A percentile compares a stretch with the other conserved stretches of the same genome.
Conservation (phyloP, 768 basidiomycete species). For the Terana coerulea region DNA sequence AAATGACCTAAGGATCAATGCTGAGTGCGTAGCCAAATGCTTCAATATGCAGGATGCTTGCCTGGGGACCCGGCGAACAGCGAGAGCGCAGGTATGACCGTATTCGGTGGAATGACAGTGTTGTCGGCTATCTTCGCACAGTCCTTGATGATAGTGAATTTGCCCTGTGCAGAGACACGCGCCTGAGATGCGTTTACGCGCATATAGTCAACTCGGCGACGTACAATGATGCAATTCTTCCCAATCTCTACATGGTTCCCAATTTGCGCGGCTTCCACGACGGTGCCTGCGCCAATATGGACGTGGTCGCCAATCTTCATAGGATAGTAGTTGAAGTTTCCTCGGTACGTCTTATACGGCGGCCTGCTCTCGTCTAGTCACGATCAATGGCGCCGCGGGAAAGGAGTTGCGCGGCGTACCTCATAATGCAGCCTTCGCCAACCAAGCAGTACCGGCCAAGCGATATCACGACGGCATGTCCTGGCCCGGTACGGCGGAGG, state of each 20-base stretch:
- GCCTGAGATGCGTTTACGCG: too few relatives aligned
- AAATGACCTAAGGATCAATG: conserved; percentile 49
- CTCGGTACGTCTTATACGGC: conserved; percentile 86
- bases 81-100: conserved; percentile 86
- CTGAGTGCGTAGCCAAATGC: too few relatives aligned
- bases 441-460: conserved; percentile 91
- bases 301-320: conserved; percentile 97
- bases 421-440: conserved; percentile 86
- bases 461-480: conserved; percentile 91
- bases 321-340: conserved; percentile 95
- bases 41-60: too few relatives aligned
- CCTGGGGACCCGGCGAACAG: conserved; percentile 90
- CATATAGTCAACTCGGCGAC: conserved; percentile 29
- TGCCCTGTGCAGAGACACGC: conserved; percentile 74
- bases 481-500: conserved; percentile 81
- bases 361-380: conserved; percentile 45
- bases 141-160: conserved; percentile 96
- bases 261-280: conserved; percentile 93
- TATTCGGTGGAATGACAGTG: conserved; percentile 86
- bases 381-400: not conserved
- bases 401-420: conserved; percentile 41
- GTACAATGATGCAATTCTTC: conserved; percentile 90
- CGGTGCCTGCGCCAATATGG: conserved; percentile 82
- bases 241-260: conserved; percentile 95
- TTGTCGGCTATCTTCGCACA: conserved; percentile 88